Percentiles rank a stretch among this genome's conserved stretches.
Evolutionary conservation across 441 rosid species (phyloP).

Genomic region (Francoa sonchifolia): DNA sequence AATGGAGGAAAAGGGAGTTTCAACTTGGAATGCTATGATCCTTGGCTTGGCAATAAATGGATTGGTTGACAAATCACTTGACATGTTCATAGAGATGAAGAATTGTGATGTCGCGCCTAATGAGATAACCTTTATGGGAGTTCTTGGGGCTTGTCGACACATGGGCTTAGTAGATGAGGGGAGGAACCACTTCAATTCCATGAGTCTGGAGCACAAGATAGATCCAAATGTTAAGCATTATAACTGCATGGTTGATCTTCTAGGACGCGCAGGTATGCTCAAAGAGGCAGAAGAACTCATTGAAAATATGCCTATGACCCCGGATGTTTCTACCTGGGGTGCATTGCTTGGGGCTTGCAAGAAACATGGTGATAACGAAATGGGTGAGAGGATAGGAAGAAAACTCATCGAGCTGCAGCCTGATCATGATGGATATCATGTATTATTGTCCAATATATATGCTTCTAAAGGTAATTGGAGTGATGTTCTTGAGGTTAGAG

Average conservation of each 20-base stretch:
- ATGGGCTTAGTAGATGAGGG: slow-evolving; percentile 54
- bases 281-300: slow-evolving; percentile 52
- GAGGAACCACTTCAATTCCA: slow-evolving; percentile 26
- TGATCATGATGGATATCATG: slow-evolving; percentile 46
- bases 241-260: slow-evolving; percentile 69
- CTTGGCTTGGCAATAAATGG: slow-evolving; percentile 53
- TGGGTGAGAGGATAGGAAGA: slow-evolving; percentile 45
- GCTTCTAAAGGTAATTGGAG: slow-evolving; percentile 52
- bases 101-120: slow-evolving; percentile 29
- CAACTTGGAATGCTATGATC: slow-evolving; percentile 51
- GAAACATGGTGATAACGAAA: slow-evolving; percentile 31
- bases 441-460: slow-evolving; percentile 40
- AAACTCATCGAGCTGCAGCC: slow-evolving; percentile 46
- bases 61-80: slow-evolving; percentile 29
- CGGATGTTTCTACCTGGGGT: slow-evolving; percentile 62
- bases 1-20: slow-evolving; percentile 36
- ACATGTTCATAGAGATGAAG: slow-evolving; percentile 38
- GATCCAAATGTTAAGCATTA: slow-evolving; percentile 57
- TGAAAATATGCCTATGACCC: slow-evolving; percentile 37
- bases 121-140: slow-evolving; percentile 42
- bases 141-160: slow-evolving; percentile 54
- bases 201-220: slow-evolving; percentile 28
- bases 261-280: slow-evolving; percentile 51
- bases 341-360: slow-evolving; percentile 55
- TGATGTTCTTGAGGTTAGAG: slow-evolving; percentile 33